Percentiles rank a stretch among this genome's conserved stretches.
These are phyloP conservation scores for Wickerhamiella siamensis DNA, from an alignment of 805 yeast species.

Conservation along the genomic window DNA sequence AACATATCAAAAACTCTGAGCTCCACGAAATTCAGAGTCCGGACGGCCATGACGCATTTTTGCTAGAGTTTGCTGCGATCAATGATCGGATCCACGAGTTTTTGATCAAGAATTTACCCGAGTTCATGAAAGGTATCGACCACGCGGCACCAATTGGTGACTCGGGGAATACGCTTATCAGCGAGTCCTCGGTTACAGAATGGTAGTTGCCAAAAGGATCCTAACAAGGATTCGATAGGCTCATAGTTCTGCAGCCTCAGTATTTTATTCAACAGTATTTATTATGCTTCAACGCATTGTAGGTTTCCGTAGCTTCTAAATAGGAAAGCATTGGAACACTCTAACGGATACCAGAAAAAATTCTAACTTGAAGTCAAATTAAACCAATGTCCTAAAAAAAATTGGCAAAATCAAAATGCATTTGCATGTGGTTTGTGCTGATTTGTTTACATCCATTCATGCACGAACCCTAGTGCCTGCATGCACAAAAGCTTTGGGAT, in stretches of 20 bases:
- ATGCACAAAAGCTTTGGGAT: too few species aligned
- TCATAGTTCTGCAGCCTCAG: too few species aligned
- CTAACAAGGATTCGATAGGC: too few species aligned
- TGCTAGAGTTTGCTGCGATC: constrained; percentile 74
- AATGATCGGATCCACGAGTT: constrained; percentile 58
- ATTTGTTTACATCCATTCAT: too few species aligned
- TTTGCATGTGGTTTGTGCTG: too few species aligned
- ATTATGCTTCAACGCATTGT: neutral
- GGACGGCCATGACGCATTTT: constrained; percentile 95
- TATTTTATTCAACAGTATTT: neutral
- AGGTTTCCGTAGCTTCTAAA: too few species aligned
- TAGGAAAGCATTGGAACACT: too few species aligned
- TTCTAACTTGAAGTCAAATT: too few species aligned
- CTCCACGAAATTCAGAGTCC: constrained; percentile 71
- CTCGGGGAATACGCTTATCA: constrained; percentile 46
- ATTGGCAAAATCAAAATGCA: too few species aligned
- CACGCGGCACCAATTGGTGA: constrained; percentile 29
- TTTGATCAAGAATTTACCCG: constrained; percentile 41
- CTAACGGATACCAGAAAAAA: too few species aligned
- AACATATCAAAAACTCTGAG: constrained; percentile 51
- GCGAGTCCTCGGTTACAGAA: constrained; percentile 84
- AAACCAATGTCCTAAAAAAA: too few species aligned
- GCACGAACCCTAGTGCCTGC: too few species aligned
- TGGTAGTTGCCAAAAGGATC: constrained; percentile 62
- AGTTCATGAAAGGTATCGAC: constrained; percentile 40